These are phyloP conservation scores for Piromyces finnis DNA, from an alignment of 192 early-diverging fungal genomes.

Conservation along the genomic window DNA sequence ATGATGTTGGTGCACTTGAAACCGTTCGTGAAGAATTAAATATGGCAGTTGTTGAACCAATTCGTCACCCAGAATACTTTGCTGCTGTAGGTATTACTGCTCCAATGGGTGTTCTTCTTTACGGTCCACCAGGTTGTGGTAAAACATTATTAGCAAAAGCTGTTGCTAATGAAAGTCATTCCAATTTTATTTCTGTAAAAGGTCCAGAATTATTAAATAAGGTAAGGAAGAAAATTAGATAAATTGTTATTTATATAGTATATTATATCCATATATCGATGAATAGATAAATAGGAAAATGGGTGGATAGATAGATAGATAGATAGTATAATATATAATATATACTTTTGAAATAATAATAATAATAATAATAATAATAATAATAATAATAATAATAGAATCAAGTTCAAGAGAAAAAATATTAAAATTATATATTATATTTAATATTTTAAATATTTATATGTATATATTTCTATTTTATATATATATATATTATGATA, in stretches of 20 bases:
- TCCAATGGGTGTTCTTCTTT: conserved; percentile 83
- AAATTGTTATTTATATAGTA: no score
- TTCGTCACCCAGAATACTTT: conserved; percentile 77
- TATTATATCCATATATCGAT: no score
- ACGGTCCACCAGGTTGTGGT: conserved; percentile 96
- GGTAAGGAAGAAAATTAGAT: conserved; percentile 13
- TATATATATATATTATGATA: background rate
- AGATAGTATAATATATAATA: no score
- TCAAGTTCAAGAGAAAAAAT: no score
- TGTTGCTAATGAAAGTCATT: conserved; percentile 90
- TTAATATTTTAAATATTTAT: no score
- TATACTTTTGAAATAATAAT: no score
- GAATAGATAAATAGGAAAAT: no score
- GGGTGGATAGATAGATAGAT: no score
- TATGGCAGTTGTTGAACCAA: conserved; percentile 92
- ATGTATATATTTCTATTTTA: background rate
- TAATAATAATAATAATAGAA: no score
- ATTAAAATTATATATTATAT: no score
- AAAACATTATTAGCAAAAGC: conserved; percentile 96
- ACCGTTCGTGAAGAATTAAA: conserved; percentile 77
- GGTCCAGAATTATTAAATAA: conserved; percentile 96
- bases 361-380: no score
- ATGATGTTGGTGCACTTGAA: conserved; percentile 80
- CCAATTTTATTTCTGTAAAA: conserved; percentile 97
- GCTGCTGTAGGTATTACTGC: conserved; percentile 72